A percentile compares a stretch with the other conserved stretches of the same genome.
Evolutionary conservation across 2,329 filamentous ascomycete genomes (phyloP).

Genomic region (Rasamsonia emersonii): DNA sequence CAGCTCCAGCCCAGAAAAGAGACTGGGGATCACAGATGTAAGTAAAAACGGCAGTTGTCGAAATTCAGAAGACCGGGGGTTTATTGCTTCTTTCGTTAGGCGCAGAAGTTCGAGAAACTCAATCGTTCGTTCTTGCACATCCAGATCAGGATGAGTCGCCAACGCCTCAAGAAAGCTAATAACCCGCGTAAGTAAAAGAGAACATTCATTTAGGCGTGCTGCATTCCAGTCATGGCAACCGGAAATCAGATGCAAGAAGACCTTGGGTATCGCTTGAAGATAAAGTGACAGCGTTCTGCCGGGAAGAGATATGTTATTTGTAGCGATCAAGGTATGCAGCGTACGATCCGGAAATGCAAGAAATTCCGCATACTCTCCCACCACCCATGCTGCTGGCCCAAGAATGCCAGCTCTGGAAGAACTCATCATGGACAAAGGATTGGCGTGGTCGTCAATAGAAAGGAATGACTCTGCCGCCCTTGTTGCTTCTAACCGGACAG

Average conservation of each 20-base stretch:
- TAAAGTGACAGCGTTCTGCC: conserved; percentile 66
- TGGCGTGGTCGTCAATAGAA: conserved; percentile 49
- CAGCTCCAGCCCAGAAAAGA: conserved; percentile 79
- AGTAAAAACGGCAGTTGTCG: conserved; percentile 70
- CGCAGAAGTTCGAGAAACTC: conserved; percentile 87
- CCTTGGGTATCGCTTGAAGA: conserved; percentile 76
- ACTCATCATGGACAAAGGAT: conserved; percentile 45
- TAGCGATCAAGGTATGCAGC: conserved; percentile 66
- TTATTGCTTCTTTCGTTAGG: conserved; percentile 67
- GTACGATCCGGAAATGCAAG: conserved; percentile 62
- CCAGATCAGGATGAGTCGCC: conserved; percentile 72
- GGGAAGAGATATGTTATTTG: conserved; percentile 47
- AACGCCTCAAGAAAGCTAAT: conserved; percentile 74
- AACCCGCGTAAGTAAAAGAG: conserved; percentile 71
- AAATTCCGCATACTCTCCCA: conserved; percentile 76
- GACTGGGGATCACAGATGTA: conserved; percentile 78
- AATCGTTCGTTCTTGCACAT: conserved; percentile 90
- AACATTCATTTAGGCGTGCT: conserved; percentile 63
- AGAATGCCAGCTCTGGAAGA: conserved; percentile 55
- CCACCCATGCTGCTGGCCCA: conserved; percentile 70
- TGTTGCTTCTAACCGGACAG: conserved; percentile 69
- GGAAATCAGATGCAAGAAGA: conserved; percentile 66
- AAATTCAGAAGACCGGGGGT: conserved; percentile 16
- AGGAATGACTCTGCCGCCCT: conserved; percentile 71
- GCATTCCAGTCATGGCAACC: conserved; percentile 60